Base-by-base conservation (phyloP, 306 rosid genomes). In the Cucurbita ficifolia region DNA sequence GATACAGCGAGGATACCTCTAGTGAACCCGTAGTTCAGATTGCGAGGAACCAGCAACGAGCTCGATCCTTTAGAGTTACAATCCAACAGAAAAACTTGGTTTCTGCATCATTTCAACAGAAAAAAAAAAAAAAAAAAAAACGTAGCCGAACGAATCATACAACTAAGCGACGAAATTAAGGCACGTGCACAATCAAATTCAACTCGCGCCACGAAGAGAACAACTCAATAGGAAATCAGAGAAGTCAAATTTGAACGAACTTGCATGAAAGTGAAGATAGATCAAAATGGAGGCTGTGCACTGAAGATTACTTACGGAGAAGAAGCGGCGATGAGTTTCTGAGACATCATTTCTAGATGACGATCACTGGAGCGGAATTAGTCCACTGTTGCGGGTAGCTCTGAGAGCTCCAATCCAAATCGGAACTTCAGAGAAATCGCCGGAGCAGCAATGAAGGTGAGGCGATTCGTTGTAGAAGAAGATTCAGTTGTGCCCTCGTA, bases 21-120 rank as follows among this genome's bases (percentile, higher is more conserved):
- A 63, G 69, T 54, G 58, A 69, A 64, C 19, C 73, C 64, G 49
- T 67, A 75, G 75, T 77, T 78, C 42, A 84, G 70, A 80, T 80
- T 89, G 75, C 80, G 78, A 71, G 83, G 84, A 82, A 78, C 10
- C 46, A 82, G 46, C 8, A 81, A 60, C 76, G 77, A 81, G 19
- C 68, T 72, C 11, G 60, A 81, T 5, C 75, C 73, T 59, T 79
- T 79, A 73, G 52, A 79, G 57, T 79, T 72, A 76, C 55, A 61
- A 70, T 82, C 84, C 75, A 84, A 76, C 33, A 88, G 82, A 83
- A 78, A 74, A 81, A 76, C 49, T 40, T 85, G 87, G 81, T 72
- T 82, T 72, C 97, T 87, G 85, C 79, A 76, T 81, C 29, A 56
- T 75, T 60, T 19, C 14, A 60, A 45, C 12, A 1, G 45, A 59